phyloP scores from a whole-genome alignment of 257 asterid species.

The Gentiana macrophylla region DNA sequence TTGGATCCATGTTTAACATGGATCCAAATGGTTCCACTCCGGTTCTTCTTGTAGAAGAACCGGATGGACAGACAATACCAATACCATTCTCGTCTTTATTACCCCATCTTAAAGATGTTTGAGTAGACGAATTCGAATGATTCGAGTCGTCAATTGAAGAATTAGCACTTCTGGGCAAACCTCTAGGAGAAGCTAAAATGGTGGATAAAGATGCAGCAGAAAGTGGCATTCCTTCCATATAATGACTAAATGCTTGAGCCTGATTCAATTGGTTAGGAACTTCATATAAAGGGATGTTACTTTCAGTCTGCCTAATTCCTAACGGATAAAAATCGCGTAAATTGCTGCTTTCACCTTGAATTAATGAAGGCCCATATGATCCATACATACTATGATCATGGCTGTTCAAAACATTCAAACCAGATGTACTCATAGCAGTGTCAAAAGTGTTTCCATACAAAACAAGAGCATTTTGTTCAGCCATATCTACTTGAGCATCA shows the following conservation, averaged over 20 bases:
- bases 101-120: slow-evolving; percentile 25
- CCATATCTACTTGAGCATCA: slow-evolving; percentile 10
- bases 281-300: slow-evolving; percentile 14
- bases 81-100: slow-evolving; percentile 5
- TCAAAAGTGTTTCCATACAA: slow-evolving; percentile 24
- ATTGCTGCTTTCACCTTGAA: slow-evolving; percentile 27
- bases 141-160: slow-evolving; percentile 15
- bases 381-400: slow-evolving; percentile 27
- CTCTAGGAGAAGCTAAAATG: slow-evolving; percentile 18
- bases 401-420: slow-evolving; percentile 14
- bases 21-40: slow-evolving; percentile 18
- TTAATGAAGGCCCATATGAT: slow-evolving; percentile 22
- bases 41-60: slow-evolving; percentile 11
- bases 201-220: slow-evolving; percentile 19
- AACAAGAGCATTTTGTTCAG: slow-evolving; percentile 17
- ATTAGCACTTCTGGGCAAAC: slow-evolving; percentile 15
- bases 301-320: slow-evolving; percentile 17
- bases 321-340: slow-evolving; percentile 17
- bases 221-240: slow-evolving; percentile 26
- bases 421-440: slow-evolving; percentile 18
- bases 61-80: slow-evolving; percentile 8
- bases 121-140: slow-evolving; percentile 16
- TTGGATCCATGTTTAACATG: slow-evolving; percentile 13
- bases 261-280: slow-evolving; percentile 20
- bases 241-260: slow-evolving; percentile 14